Base-by-base conservation (phyloP, 192 early-diverging fungal genomes). In the Coemansia sp. region DNA sequence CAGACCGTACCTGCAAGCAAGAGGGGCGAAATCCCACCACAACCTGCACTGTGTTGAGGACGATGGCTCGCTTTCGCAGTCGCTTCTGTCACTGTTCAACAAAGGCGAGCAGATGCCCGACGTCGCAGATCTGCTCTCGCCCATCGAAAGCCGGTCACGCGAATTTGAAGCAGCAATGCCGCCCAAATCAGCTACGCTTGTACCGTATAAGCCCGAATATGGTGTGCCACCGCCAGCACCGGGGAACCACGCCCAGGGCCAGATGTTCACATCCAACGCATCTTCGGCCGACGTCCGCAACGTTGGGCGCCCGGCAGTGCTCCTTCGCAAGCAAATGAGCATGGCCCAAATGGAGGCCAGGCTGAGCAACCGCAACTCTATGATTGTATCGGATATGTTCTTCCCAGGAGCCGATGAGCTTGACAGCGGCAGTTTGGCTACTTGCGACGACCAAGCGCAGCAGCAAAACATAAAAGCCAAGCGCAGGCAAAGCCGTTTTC, bases 11-110 rank as follows among this genome's bases (percentile, higher is more conserved):
- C n/a, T 33, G 27, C 53, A 48, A 12, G 21, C 32, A 3, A 19
- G 73, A 22, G 73, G 59, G n/a, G 73, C 62, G 9, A 58, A 54
- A 52, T 77, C 73, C 19, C 67, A 77, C 19, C 57, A 77, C 27
- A 62, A 77, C 47, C 40, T 77, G 53, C 54, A 18, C 8, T 55
- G 44, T 6, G 19, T 27, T 5, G 53, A 60, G 0, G 67, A 77
- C 21, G 53, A 30, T 35, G 40, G 33, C 3, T 33, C 58, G 19
- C 51, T 67, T 12, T 77, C 64, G 6, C 56, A 71, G 31, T 77
- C 74, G 14, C 54, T 77, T 30, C 31, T 77, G 23, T 70, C 74
- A 22, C 50, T 77, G 27, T 56, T 29, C 6, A 67, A 57, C 49
- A 66, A 63, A 46, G 61, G 60, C 31, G 68, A 77, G 61, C 64